phyloP scores from a whole-genome alignment of 2,329 filamentous ascomycete species.

The Colletotrichum lini region DNA sequence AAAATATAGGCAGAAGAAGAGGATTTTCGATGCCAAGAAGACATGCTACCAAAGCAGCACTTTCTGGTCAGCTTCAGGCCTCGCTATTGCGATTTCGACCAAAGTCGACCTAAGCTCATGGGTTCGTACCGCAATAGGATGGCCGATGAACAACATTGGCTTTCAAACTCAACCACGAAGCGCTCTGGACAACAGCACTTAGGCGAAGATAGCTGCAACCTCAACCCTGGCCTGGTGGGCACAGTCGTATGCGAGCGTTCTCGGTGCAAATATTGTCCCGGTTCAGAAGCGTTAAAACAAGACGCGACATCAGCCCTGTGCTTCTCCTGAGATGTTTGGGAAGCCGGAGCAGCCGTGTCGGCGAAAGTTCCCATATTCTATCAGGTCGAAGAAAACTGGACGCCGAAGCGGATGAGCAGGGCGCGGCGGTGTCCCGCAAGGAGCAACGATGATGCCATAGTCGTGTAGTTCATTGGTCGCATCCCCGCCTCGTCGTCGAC shows the following conservation, averaged over 20 bases:
- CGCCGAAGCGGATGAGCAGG: conserved; percentile 9
- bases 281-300: background rate
- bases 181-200: conserved; percentile 2
- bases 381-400: background rate
- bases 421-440: conserved; percentile 1
- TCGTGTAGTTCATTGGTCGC: conserved; percentile 23
- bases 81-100: background rate
- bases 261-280: background rate
- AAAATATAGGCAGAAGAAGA: background rate
- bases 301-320: background rate
- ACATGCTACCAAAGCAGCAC: background rate
- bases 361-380: conserved; percentile 8
- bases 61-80: too few relatives aligned
- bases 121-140: conserved; percentile 20
- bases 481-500: conserved; percentile 31
- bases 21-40: background rate
- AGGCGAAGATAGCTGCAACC: background rate
- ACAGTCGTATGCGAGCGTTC: background rate
- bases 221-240: background rate
- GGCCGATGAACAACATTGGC: conserved; percentile 8
- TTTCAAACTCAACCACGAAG: conserved; percentile 18
- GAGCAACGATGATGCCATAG: conserved; percentile 32
- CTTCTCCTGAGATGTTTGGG: background rate
- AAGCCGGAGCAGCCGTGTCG: background rate
- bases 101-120: background rate